phyloP scores from a whole-genome alignment of 2,329 filamentous ascomycete species.

The Fusarium tuaranense region DNA sequence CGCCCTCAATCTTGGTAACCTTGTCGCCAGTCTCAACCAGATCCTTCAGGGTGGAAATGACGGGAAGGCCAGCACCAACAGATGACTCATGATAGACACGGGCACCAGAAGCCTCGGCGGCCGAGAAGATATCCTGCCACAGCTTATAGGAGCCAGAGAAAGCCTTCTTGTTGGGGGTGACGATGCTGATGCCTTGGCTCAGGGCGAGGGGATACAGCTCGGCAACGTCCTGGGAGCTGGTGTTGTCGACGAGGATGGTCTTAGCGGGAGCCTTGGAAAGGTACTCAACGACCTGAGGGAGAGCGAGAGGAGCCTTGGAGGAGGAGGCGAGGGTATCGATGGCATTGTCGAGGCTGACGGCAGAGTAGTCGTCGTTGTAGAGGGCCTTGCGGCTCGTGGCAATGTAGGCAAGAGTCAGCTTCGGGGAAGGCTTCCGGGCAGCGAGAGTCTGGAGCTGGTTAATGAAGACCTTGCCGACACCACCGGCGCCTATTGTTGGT shows the following conservation, averaged over 20 bases:
- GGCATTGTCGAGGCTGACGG: conserved; percentile 70
- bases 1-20: conserved; percentile 92
- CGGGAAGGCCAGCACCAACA: conserved; percentile 91
- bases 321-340: conserved; percentile 74
- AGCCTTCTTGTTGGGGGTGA: conserved; percentile 98
- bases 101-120: conserved; percentile 77
- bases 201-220: conserved; percentile 86
- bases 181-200: conserved; percentile 84
- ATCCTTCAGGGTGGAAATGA: conserved; percentile 93
- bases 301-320: conserved; percentile 71
- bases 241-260: conserved; percentile 93
- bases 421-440: conserved; percentile 73
- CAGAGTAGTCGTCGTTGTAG: conserved; percentile 78
- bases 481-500: conserved; percentile 78
- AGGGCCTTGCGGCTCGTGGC: conserved; percentile 87
- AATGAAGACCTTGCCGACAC: conserved; percentile 93
- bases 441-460: conserved; percentile 79
- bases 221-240: conserved; percentile 88
- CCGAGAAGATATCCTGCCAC: conserved; percentile 88
- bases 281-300: conserved; percentile 80
- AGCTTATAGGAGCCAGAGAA: conserved; percentile 85
- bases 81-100: conserved; percentile 96
- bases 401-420: conserved; percentile 85
- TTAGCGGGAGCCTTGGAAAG: conserved; percentile 82
- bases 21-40: conserved; percentile 94